Percentiles rank a stretch among this genome's conserved stretches.
Conservation (phyloP, 768 basidiomycete species). For the Hericium alpestre region DNA sequence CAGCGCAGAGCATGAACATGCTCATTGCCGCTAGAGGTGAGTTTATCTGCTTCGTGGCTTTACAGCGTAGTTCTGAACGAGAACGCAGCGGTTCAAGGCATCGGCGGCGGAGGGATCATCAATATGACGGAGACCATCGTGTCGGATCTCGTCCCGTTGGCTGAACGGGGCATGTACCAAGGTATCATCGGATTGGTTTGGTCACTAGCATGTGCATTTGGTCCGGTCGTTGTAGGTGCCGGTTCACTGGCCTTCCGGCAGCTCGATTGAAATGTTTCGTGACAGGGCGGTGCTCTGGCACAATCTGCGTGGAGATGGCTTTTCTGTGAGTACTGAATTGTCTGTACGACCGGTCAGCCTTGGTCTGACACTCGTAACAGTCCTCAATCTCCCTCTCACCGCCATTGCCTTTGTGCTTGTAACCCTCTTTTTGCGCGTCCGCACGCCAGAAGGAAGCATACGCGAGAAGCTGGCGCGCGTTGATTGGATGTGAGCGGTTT, state of each 20-base stretch:
- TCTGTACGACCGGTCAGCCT: background rate
- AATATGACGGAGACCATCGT: constrained; percentile 22
- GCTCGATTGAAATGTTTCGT: background rate
- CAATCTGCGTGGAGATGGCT: constrained; percentile 3
- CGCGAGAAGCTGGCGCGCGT: constrained; percentile 22
- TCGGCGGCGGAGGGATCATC: constrained; percentile 22
- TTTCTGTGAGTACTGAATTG: background rate
- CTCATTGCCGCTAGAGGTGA: constrained; percentile 21
- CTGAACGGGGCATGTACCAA: constrained; percentile 24
- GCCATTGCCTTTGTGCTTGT: constrained; percentile 17
- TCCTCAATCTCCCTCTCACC: constrained; percentile 28
- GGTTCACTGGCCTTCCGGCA: too few species aligned
- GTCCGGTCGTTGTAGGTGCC: constrained; percentile 1
- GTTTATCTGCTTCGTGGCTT: background rate
- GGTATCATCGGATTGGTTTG: constrained; percentile 15
- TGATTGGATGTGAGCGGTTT: constrained; percentile 25
- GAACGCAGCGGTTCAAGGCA: constrained; percentile 21
- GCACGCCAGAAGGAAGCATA: constrained; percentile 20
- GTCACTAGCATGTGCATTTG: background rate
- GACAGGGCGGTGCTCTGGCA: background rate
- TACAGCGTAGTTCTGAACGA: too few species aligned
- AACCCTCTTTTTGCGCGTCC: constrained; percentile 22
- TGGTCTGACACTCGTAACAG: background rate
- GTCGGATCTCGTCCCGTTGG: constrained; percentile 28
- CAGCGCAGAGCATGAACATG: constrained; percentile 20